phyloP scores from a whole-genome alignment of 495 filamentous ascomycete genomes.

The Tuber umbilicatum region DNA sequence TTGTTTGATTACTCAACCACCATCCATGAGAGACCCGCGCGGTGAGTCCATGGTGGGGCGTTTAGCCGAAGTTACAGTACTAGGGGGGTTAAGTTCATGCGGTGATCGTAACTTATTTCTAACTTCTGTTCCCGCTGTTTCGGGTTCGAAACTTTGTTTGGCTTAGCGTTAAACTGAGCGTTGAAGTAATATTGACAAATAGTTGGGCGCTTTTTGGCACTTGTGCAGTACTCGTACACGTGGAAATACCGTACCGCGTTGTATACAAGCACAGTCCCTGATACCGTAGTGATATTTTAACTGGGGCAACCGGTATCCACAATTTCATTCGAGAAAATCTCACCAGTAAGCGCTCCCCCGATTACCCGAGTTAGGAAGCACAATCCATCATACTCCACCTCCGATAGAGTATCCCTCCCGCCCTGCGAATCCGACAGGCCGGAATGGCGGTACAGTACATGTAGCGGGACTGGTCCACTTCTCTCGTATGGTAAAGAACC shows the following conservation, averaged over 20 bases:
- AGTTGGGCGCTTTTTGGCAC: too few relatives aligned
- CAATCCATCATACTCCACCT: not conserved
- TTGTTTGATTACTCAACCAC: not conserved
- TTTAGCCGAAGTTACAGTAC: too few relatives aligned
- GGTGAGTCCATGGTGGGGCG: not conserved
- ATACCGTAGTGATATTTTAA: not conserved
- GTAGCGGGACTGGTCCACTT: not conserved
- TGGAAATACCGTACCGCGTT: too few relatives aligned
- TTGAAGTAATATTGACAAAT: too few relatives aligned
- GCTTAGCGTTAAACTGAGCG: not conserved
- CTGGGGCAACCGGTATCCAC: not conserved
- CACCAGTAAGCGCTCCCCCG: not conserved
- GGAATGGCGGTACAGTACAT: not conserved
- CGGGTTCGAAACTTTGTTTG: not conserved
- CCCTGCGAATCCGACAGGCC: not conserved
- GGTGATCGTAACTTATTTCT: too few relatives aligned
- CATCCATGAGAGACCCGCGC: not conserved
- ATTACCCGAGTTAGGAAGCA: not conserved
- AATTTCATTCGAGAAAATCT: not conserved
- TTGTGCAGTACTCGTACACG: too few relatives aligned
- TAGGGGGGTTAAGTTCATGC: too few relatives aligned
- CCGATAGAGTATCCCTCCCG: not conserved
- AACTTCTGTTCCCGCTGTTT: not conserved
- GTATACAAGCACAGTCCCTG: too few relatives aligned
- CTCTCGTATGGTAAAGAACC: not conserved